Conservation (phyloP, 2,329 filamentous ascomycete species). For the Penicillium verrucosum region DNA sequence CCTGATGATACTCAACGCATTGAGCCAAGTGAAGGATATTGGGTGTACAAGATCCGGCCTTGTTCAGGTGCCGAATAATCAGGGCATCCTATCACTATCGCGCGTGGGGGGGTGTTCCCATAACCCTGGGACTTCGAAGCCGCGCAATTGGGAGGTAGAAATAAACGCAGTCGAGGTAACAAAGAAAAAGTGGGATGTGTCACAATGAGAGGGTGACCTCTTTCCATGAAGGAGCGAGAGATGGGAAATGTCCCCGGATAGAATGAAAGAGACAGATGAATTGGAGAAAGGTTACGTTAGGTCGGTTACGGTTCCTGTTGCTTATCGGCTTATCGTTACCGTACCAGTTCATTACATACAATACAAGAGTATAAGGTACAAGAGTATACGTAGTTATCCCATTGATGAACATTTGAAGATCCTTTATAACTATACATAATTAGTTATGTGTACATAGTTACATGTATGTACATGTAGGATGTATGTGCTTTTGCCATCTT, state of each 20-base stretch:
- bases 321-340: slow-evolving; percentile 13
- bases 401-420: not conserved
- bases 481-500: not conserved
- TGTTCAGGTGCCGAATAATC: slow-evolving; percentile 13
- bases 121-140: slow-evolving; percentile 4
- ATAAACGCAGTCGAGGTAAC: not conserved
- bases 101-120: slow-evolving; percentile 8
- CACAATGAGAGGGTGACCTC: slow-evolving; percentile 6
- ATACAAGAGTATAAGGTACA: no score
- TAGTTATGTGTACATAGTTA: not conserved
- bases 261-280: slow-evolving; percentile 7
- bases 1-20: slow-evolving; percentile 18
- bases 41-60: slow-evolving; percentile 13
- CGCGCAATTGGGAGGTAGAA: not conserved
- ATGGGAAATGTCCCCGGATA: slow-evolving; percentile 6
- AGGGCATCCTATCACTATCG: slow-evolving; percentile 17
- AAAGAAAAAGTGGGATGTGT: slow-evolving; percentile 1
- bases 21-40: slow-evolving; percentile 13
- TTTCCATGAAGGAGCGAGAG: slow-evolving; percentile 7
- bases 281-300: slow-evolving; percentile 10
- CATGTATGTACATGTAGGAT: not conserved
- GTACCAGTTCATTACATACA: not conserved
- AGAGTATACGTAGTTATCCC: no score
- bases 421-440: no score
- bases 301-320: slow-evolving; percentile 1